A percentile compares a stretch with the other conserved stretches of the same genome.
Conservation (phyloP, 2,329 filamentous ascomycete genomes). For the Diaporthe helianthi region DNA sequence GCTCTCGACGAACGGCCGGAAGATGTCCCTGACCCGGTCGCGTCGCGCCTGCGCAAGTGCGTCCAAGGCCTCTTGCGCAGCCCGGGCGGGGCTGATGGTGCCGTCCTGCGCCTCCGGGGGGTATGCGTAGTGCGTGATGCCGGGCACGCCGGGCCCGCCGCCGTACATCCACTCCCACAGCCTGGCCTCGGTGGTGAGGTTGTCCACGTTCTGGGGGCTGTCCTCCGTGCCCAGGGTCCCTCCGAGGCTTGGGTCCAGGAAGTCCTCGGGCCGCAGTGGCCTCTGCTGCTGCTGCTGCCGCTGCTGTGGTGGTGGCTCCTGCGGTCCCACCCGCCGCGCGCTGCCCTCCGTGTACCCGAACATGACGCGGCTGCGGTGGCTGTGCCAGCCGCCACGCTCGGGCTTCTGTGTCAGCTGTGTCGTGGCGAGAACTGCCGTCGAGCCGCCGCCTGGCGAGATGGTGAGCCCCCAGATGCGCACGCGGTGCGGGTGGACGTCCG, state of each 20-base stretch:
- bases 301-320: constrained; percentile 26
- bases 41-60: constrained; percentile 17
- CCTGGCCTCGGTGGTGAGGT: constrained; percentile 60
- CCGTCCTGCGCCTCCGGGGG: constrained; percentile 26
- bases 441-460: constrained; percentile 57
- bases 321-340: constrained; percentile 18
- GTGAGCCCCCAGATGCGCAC: constrained; percentile 62
- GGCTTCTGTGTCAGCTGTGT: constrained; percentile 57
- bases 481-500: constrained; percentile 56
- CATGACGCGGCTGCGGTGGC: constrained; percentile 46
- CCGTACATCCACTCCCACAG: constrained; percentile 68
- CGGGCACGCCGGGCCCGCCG: constrained; percentile 53
- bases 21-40: constrained; percentile 45
- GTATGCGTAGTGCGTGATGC: constrained; percentile 42
- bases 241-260: constrained; percentile 13
- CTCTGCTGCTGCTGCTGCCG: background rate
- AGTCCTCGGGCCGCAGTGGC: background rate
- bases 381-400: constrained; percentile 50
- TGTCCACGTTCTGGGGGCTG: constrained; percentile 29
- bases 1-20: constrained; percentile 44
- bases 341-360: constrained; percentile 43
- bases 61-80: constrained; percentile 15
- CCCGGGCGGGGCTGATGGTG: background rate
- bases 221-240: constrained; percentile 29
- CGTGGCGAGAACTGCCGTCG: constrained; percentile 58